Conservation (phyloP, 2,329 filamentous ascomycete species). For the Lizonia empirigonia region DNA sequence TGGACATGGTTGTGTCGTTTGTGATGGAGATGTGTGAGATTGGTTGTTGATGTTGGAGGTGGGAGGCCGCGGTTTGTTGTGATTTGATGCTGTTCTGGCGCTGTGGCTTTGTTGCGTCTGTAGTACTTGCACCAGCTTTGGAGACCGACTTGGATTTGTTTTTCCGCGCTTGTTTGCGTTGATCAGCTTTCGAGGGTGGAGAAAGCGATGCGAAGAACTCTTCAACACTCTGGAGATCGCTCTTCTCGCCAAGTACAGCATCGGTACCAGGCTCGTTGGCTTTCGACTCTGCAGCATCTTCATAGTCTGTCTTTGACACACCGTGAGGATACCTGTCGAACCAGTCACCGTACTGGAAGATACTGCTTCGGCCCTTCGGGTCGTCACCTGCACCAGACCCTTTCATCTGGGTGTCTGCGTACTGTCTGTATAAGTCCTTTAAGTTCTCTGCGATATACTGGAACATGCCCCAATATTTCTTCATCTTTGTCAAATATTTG, state of each 20-base stretch:
- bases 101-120: constrained; percentile 31
- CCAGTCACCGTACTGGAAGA: constrained; percentile 98
- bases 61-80: constrained; percentile 33
- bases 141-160: constrained; percentile 47
- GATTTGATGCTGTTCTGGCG: constrained; percentile 25
- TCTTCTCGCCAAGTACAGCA: constrained; percentile 84
- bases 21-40: constrained; percentile 11
- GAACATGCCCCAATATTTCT: constrained; percentile 98
- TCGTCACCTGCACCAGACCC: constrained; percentile 57
- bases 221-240: constrained; percentile 89
- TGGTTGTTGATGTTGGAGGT: constrained; percentile 34
- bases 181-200: constrained; percentile 58
- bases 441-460: constrained; percentile 94
- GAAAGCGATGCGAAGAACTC: constrained; percentile 88
- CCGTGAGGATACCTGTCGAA: constrained; percentile 94
- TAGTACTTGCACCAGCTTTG: constrained; percentile 35
- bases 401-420: constrained; percentile 77
- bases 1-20: constrained; percentile 33
- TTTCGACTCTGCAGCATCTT: constrained; percentile 70
- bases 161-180: constrained; percentile 58
- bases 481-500: constrained; percentile 91
- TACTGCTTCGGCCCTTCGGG: constrained; percentile 53
- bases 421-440: constrained; percentile 83
- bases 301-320: constrained; percentile 81
- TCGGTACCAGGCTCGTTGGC: constrained; percentile 83